Evolutionary conservation across 1,139 yeast genomes (phyloP).

Genomic region (Lodderomyces theae): DNA sequence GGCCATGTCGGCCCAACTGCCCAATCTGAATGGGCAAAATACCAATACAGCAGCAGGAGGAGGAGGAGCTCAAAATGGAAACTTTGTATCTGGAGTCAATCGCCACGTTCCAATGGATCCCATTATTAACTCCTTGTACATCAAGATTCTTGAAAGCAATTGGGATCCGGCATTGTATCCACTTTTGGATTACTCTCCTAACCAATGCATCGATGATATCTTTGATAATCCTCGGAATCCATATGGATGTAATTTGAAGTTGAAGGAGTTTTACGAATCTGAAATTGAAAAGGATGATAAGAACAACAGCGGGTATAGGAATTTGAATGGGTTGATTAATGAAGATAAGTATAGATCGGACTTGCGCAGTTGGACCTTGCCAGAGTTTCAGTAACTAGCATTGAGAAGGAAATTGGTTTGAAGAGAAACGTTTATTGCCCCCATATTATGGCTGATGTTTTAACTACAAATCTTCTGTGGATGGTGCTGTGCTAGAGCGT

Average conservation of each 20-base stretch:
- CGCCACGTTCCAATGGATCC: conserved; percentile 43
- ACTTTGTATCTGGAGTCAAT: conserved; percentile 1
- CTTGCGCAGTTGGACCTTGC: conserved; percentile 42
- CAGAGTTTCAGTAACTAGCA: not conserved
- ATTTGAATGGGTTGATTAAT: conserved; percentile 44
- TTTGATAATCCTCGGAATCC: conserved; percentile 54
- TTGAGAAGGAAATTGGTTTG: not conserved
- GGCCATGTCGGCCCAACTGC: conserved; percentile 2
- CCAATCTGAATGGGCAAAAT: not conserved
- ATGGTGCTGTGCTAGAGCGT: conserved; percentile 7
- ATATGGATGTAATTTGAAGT: conserved; percentile 56
- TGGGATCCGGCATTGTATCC: conserved; percentile 72
- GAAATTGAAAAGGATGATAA: conserved; percentile 23
- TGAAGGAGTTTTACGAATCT: conserved; percentile 17
- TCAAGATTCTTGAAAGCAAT: conserved; percentile 63
- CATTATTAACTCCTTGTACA: conserved; percentile 50
- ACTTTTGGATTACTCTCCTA: conserved; percentile 65
- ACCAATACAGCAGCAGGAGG: not conserved
- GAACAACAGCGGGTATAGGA: conserved; percentile 44
- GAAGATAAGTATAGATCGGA: conserved; percentile 42
- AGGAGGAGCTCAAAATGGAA: not conserved
- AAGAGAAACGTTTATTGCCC: too few relatives aligned
- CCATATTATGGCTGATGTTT: too few relatives aligned
- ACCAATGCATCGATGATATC: conserved; percentile 72
- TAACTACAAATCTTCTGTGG: conserved; percentile 2